phyloP scores from a whole-genome alignment of 305 asterid species.

The Fraxinus xanthoxyloides region DNA sequence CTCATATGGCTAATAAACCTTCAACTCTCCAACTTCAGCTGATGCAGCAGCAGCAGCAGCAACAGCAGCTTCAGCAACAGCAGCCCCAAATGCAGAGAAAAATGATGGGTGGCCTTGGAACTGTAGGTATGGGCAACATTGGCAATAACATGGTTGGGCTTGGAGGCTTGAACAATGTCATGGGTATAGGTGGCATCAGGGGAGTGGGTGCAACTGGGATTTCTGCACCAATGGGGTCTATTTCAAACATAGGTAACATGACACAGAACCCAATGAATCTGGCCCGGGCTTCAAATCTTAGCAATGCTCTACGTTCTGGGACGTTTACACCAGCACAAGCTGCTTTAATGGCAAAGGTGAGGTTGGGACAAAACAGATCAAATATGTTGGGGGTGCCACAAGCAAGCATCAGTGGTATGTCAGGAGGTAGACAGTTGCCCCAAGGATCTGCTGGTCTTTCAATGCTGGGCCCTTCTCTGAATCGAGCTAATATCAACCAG shows the following conservation, averaged over 20 bases:
- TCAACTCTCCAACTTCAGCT: slow-evolving; percentile 64
- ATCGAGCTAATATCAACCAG: slow-evolving; percentile 60
- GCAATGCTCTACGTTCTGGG: slow-evolving; percentile 53
- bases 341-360: slow-evolving; percentile 42
- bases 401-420: slow-evolving; percentile 48
- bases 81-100: slow-evolving; percentile 62
- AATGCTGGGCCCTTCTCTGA: slow-evolving; percentile 59
- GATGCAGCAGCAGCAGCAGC: slow-evolving; percentile 41
- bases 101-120: slow-evolving; percentile 73
- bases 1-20: slow-evolving; percentile 56
- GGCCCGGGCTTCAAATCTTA: slow-evolving; percentile 51
- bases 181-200: slow-evolving; percentile 70
- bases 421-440: slow-evolving; percentile 74
- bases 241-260: slow-evolving; percentile 64
- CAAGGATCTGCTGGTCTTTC: slow-evolving; percentile 59
- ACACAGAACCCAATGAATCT: slow-evolving; percentile 60
- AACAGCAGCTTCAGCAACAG: background rate
- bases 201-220: slow-evolving; percentile 70
- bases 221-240: slow-evolving; percentile 64
- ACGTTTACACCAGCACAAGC: slow-evolving; percentile 47
- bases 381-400: slow-evolving; percentile 59
- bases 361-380: slow-evolving; percentile 42
- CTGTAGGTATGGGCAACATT: slow-evolving; percentile 73
- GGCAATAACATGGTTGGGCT: slow-evolving; percentile 74
- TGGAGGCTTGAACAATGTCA: slow-evolving; percentile 63